These are phyloP conservation scores for Claviceps sp. DNA, from an alignment of 2,329 filamentous ascomycete genomes.

Conservation along the genomic window DNA sequence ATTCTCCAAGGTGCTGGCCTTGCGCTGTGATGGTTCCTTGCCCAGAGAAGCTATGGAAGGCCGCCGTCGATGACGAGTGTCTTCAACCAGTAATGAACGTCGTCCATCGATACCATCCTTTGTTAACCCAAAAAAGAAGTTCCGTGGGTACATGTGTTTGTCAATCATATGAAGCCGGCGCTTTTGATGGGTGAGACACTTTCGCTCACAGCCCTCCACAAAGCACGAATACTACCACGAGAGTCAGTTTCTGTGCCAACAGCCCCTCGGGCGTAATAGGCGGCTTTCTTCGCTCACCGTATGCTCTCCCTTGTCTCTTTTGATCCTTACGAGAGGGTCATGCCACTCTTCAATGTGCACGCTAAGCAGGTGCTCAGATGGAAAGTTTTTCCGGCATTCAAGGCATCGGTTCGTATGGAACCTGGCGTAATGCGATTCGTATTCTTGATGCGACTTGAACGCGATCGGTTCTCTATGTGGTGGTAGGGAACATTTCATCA, in stretches of 20 bases:
- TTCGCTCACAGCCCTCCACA: constrained; percentile 72
- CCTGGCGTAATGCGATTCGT: constrained; percentile 75
- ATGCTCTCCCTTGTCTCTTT: constrained; percentile 69
- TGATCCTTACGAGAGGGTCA: constrained; percentile 62
- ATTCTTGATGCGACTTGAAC: constrained; percentile 66
- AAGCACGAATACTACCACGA: constrained; percentile 65
- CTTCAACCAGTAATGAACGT: constrained; percentile 61
- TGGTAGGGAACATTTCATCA: constrained; percentile 70
- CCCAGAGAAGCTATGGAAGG: constrained; percentile 28
- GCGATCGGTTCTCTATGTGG: constrained; percentile 58
- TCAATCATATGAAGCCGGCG: constrained; percentile 80
- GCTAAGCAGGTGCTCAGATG: constrained; percentile 64
- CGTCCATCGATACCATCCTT: constrained; percentile 82
- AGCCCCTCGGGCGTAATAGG: background rate
- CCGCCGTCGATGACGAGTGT: constrained; percentile 32
- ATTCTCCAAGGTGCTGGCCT: constrained; percentile 19
- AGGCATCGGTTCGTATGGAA: constrained; percentile 73
- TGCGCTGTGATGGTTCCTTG: constrained; percentile 19
- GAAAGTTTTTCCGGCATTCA: constrained; percentile 79
- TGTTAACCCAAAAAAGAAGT: constrained; percentile 79
- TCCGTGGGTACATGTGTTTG: constrained; percentile 82
- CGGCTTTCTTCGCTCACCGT: constrained; percentile 44
- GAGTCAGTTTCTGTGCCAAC: background rate
- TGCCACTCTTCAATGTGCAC: constrained; percentile 88
- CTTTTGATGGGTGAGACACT: constrained; percentile 74